Conservation (phyloP, 139 green algal genomes). For the Chlamydomonas eustigma region DNA sequence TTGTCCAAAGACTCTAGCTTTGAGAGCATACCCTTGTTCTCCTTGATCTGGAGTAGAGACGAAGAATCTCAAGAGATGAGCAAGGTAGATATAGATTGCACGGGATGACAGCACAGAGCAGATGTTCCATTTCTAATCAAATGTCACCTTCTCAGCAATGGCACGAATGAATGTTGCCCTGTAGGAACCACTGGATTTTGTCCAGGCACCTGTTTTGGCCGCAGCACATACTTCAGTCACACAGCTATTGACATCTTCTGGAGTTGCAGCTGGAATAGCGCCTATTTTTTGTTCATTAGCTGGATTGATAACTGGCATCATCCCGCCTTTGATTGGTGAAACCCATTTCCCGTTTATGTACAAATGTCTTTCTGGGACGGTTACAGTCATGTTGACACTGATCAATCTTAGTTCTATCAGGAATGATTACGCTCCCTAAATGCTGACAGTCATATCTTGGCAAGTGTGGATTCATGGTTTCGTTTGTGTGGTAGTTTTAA, state of each 20-base stretch:
- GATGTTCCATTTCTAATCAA: background rate
- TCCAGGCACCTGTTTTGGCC: conserved; percentile 44
- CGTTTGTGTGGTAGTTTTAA: no score
- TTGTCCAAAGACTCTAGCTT: conserved; percentile 70
- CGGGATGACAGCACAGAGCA: no score
- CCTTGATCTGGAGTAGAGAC: conserved; percentile 10
- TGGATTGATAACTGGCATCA: conserved; percentile 53
- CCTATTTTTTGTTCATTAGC: conserved; percentile 52
- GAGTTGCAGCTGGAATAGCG: conserved; percentile 51
- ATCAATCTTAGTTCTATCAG: no score
- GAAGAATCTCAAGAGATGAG: no score
- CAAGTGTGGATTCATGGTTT: no score
- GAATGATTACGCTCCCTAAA: no score
- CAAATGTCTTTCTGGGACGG: conserved; percentile 35
- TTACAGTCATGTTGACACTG: background rate
- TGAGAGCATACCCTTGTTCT: conserved; percentile 60
- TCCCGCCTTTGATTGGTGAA: conserved; percentile 18
- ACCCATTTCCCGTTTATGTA: conserved; percentile 55
- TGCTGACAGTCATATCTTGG: no score
- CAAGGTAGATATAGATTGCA: no score
- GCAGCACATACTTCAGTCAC: conserved; percentile 47
- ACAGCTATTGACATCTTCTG: conserved; percentile 53
- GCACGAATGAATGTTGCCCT: conserved; percentile 46
- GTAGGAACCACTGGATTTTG: conserved; percentile 38
- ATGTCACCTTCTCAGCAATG: conserved; percentile 57